phyloP scores from a whole-genome alignment of 2,329 filamentous ascomycete species.

The Pseudocercospora cruenta region DNA sequence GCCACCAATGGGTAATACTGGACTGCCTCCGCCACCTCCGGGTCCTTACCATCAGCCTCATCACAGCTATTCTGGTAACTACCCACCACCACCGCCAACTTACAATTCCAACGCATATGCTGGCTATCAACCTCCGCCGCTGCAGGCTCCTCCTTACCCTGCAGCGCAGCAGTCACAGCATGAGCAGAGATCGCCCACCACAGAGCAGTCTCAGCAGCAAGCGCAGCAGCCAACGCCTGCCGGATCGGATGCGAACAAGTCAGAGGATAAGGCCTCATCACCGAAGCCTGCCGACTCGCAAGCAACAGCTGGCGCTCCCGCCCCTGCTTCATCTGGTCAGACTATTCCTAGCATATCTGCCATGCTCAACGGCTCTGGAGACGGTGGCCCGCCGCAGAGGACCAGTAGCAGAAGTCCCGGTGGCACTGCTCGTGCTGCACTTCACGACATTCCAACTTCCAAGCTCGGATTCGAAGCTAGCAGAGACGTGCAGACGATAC shows the following conservation, averaged over 20 bases:
- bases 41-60: constrained; percentile 38
- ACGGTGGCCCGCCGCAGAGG: constrained; percentile 27
- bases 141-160: constrained; percentile 27
- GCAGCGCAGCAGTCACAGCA: constrained; percentile 14
- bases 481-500: constrained; percentile 41
- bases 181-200: constrained; percentile 18
- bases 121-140: constrained; percentile 28
- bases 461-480: constrained; percentile 44
- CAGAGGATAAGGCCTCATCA: constrained; percentile 28
- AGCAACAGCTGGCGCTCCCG: constrained; percentile 43
- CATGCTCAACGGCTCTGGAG: constrained; percentile 45
- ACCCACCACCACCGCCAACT: constrained; percentile 31
- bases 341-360: constrained; percentile 60
- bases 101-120: constrained; percentile 23
- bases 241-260: constrained; percentile 17
- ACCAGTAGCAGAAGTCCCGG: constrained; percentile 38
- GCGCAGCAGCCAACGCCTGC: constrained; percentile 22
- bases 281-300: constrained; percentile 39
- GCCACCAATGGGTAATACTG: constrained; percentile 40
- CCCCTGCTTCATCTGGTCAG: constrained; percentile 42
- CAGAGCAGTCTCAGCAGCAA: constrained; percentile 9
- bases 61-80: constrained; percentile 26
- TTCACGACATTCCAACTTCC: constrained; percentile 43
- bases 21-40: constrained; percentile 44
- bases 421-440: constrained; percentile 31